Evolutionary conservation across 306 rosid genomes (phyloP), one percentile per base, ranked within the genome.

Genomic region (Pachyrhizus erosus): DNA sequence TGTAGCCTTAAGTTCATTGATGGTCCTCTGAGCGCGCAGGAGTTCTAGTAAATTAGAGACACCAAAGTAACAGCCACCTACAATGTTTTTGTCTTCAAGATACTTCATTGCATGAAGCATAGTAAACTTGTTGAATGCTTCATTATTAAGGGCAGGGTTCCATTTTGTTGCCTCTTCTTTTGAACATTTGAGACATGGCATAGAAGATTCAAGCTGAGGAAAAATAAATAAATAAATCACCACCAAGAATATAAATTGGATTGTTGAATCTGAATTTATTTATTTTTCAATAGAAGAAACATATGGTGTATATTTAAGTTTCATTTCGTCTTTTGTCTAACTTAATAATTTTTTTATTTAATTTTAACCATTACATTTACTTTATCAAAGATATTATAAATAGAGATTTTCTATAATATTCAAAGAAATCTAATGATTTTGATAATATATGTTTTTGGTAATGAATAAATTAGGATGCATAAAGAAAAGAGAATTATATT

Each of bases 121-220:
- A 34, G 14, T n/a, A 20, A 18, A 39, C 74, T 40, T 42, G 18
- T 69, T 1, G 20, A 0, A 69, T 69, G 31, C 52, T 12, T 69
- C 34, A 69, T 23, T 39, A 3, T 37, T 69, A 40, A 69, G 33
- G 29, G 12, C 11, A 40, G 74, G 54, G 54, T 69, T 42, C 54
- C 34, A 20, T 68, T 68, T 68, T 68, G 52, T 68, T 21, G 74
- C 52, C 29, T 40, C 54, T 68, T 68, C 74, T 40, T 39, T 68
- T 21, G 74, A 21, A 13, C 74, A 40, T 7, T 69, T 42, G 54
- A 69, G 74, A 69, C 20, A 20, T 21, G 5, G 18, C 33, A 40
- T 5, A 18, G 52, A 68, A 68, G 73, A 69, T 40, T 69, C 74
- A 69, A 40, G 49, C 74, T 69, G 12, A 42, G 4, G 0, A 39